Conservation (phyloP, 140 eudicot genomes). For the Artemisia princeps region DNA sequence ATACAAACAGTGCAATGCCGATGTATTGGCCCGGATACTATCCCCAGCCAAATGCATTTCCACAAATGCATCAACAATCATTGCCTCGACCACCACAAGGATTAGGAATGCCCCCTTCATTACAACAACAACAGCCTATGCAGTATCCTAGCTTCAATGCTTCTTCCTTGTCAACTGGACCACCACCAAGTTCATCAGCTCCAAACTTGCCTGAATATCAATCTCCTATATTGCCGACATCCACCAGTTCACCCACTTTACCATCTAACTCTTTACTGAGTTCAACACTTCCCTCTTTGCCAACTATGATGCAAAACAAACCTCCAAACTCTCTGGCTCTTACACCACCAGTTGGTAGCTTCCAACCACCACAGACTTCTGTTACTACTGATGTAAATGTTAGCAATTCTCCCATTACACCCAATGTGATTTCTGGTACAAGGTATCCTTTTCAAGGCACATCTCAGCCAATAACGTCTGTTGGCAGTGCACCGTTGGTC, state of each 20-base stretch:
- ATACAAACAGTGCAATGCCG: conserved; percentile 63
- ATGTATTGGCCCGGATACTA: conserved; percentile 93
- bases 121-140: conserved; percentile 58
- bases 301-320: conserved; percentile 33
- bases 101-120: conserved; percentile 49
- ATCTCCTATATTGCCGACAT: conserved; percentile 30
- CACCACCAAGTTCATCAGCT: conserved; percentile 33
- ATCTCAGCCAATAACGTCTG: conserved; percentile 36
- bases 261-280: conserved; percentile 42
- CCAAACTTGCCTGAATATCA: conserved; percentile 49
- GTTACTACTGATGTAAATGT: conserved; percentile 34
- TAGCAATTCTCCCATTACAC: conserved; percentile 28
- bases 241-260: conserved; percentile 31
- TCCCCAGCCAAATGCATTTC: conserved; percentile 56
- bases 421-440: conserved; percentile 37
- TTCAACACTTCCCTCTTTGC: conserved; percentile 37
- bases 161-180: conserved; percentile 41
- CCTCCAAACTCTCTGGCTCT: conserved; percentile 30
- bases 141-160: conserved; percentile 53
- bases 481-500: conserved; percentile 35
- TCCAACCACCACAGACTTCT: conserved; percentile 36
- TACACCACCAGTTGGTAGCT: conserved; percentile 27
- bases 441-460: conserved; percentile 37
- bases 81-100: conserved; percentile 71
- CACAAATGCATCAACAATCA: conserved; percentile 67